Percentiles rank a stretch among this genome's conserved stretches.
Conservation (phyloP, 768 basidiomycete genomes). For the Boletellus sp. region DNA sequence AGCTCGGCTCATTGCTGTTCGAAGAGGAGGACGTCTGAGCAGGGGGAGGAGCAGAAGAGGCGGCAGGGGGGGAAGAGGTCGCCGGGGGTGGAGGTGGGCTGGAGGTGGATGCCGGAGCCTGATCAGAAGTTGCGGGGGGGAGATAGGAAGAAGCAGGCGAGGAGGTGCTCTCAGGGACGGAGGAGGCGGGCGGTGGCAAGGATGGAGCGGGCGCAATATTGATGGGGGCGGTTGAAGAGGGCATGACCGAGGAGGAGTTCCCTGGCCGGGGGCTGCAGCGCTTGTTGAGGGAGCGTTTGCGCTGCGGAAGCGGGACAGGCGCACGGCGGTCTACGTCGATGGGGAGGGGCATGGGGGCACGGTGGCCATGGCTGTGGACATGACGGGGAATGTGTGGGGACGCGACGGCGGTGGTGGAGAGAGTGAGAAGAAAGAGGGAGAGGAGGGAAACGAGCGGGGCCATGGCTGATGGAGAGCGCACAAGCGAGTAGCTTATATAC, state of each 20-base stretch:
- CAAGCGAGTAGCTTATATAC: constrained; percentile 2
- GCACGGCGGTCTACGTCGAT: background rate
- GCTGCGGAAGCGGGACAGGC: background rate
- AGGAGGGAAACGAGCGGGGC: constrained; percentile 41
- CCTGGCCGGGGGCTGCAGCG: constrained; percentile 19
- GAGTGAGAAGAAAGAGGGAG: constrained; percentile 40
- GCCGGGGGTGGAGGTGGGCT: background rate
- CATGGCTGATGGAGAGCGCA: constrained; percentile 10
- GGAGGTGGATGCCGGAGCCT: background rate
- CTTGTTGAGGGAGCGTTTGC: constrained; percentile 28
- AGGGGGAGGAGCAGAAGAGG: constrained; percentile 7
- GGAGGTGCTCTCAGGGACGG: background rate
- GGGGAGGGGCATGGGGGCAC: background rate
- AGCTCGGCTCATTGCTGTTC: constrained; percentile 31
- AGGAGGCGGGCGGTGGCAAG: background rate
- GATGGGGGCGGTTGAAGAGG: constrained; percentile 8
- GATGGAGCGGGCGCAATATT: constrained; percentile 21
- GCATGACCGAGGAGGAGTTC: constrained; percentile 9
- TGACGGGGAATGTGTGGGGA: constrained; percentile 37
- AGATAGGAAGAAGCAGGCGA: background rate
- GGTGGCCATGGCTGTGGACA: constrained; percentile 22
- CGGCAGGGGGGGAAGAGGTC: constrained; percentile 5
- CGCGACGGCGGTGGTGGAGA: constrained; percentile 36
- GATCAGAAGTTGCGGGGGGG: background rate
- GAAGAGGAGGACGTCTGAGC: constrained; percentile 16